Evolutionary conservation across 208 protist genomes (phyloP).

Genomic region (Acanthamoeba culbertsoni): DNA sequence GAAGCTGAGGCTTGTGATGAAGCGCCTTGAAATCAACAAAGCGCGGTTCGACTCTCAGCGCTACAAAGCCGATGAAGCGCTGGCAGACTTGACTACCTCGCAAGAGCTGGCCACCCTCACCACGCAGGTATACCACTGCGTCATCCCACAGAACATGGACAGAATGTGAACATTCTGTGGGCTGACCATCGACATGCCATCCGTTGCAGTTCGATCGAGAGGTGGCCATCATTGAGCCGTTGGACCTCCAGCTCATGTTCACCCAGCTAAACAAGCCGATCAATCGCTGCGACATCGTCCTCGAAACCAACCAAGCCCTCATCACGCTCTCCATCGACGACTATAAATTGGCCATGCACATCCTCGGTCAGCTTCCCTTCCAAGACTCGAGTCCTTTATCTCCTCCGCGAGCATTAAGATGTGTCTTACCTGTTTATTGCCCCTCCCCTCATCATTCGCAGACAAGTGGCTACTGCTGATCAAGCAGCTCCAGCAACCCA

Average conservation of each 20-base stretch:
- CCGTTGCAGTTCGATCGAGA: neutral
- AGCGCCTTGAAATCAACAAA: neutral
- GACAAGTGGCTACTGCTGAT: neutral
- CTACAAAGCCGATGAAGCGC: neutral
- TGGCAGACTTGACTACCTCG: neutral
- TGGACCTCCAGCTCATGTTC: conserved; percentile 37
- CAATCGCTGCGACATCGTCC: conserved; percentile 35
- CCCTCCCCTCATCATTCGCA: neutral
- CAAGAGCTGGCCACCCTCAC: neutral
- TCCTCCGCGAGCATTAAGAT: too few relatives aligned
- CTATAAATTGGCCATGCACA: conserved; percentile 26
- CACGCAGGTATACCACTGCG: neutral
- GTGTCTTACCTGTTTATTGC: too few relatives aligned
- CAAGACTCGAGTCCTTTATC: neutral
- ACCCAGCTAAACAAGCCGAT: conserved; percentile 5
- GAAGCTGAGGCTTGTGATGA: neutral
- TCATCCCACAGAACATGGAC: too few relatives aligned
- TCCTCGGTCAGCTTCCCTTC: neutral
- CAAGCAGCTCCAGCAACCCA: neutral
- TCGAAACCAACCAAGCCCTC: conserved; percentile 4
- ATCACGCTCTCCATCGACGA: conserved; percentile 51
- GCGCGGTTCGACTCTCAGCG: neutral
- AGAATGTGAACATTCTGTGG: too few relatives aligned
- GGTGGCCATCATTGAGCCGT: conserved; percentile 17
- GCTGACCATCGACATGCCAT: too few relatives aligned